Percentiles rank a stretch among this genome's conserved stretches.
Evolutionary conservation across 1,284 basidiomycete species (phyloP).

Genomic region (Fistulina hepatica): DNA sequence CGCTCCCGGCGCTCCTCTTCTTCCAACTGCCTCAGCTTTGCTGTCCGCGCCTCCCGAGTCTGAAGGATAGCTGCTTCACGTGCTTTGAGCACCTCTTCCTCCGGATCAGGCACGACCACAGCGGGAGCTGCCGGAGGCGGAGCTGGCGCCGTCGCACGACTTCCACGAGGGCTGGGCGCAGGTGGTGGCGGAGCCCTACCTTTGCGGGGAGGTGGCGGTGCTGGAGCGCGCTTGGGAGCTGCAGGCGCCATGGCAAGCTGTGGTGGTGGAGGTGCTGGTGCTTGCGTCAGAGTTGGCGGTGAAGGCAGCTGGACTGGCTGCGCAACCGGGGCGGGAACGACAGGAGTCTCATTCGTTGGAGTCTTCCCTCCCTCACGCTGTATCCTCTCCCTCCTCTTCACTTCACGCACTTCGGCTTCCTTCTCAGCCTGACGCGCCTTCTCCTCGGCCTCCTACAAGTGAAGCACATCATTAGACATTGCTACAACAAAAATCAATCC

Average conservation of each 20-base stretch:
- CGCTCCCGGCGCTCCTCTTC: slow-evolving; percentile 24
- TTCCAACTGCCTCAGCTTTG: slow-evolving; percentile 53
- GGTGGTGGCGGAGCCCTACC: slow-evolving; percentile 25
- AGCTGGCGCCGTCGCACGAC: slow-evolving; percentile 23
- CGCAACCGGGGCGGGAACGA: too few species aligned
- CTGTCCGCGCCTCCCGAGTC: slow-evolving; percentile 54
- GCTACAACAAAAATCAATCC: too few species aligned
- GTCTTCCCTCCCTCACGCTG: slow-evolving; percentile 41
- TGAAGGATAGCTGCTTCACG: slow-evolving; percentile 60
- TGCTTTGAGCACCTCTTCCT: slow-evolving; percentile 51
- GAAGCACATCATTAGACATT: too few species aligned
- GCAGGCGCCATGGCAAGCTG: slow-evolving; percentile 25
- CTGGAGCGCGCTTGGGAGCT: slow-evolving; percentile 28
- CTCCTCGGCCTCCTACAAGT: slow-evolving; percentile 68
- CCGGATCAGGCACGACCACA: slow-evolving; percentile 41
- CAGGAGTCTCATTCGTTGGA: slow-evolving; percentile 14
- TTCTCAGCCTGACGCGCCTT: slow-evolving; percentile 47
- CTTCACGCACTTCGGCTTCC: slow-evolving; percentile 68
- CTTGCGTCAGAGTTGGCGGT: slow-evolving; percentile 23
- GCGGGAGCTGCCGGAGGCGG: slow-evolving; percentile 27
- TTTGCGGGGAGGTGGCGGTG: slow-evolving; percentile 34
- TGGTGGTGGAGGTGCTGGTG: slow-evolving; percentile 20
- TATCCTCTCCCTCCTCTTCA: slow-evolving; percentile 54
- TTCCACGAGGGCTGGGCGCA: slow-evolving; percentile 21
- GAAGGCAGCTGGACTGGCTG: slow-evolving; percentile 16